Evolutionary conservation across 192 early-diverging fungal species (phyloP).

Genomic region (Chytriomyces hyalinus): DNA sequence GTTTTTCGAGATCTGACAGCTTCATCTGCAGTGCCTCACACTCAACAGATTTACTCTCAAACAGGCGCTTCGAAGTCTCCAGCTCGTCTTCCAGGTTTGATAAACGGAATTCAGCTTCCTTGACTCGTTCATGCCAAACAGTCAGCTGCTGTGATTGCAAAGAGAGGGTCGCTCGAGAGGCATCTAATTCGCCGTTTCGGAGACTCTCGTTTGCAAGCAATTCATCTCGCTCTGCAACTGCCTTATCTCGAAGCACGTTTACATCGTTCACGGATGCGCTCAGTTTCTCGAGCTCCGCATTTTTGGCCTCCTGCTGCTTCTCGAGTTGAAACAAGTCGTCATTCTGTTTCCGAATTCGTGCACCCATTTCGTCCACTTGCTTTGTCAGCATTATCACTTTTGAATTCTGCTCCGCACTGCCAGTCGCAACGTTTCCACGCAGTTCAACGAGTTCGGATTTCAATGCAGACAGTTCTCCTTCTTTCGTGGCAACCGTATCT

Average conservation of each 20-base stretch:
- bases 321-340: constrained; percentile 37
- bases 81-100: constrained; percentile 58
- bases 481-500: constrained; percentile 42
- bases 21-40: constrained; percentile 52
- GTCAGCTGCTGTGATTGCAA: constrained; percentile 39
- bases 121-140: constrained; percentile 32
- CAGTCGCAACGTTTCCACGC: constrained; percentile 18
- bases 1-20: constrained; percentile 57
- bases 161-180: constrained; percentile 19
- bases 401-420: constrained; percentile 45
- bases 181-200: constrained; percentile 22
- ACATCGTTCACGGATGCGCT: constrained; percentile 31
- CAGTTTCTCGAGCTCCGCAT: constrained; percentile 15
- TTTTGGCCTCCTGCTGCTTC: constrained; percentile 28
- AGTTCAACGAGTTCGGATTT: constrained; percentile 38
- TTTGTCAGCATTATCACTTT: constrained; percentile 47
- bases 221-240: constrained; percentile 16
- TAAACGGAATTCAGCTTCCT: constrained; percentile 47
- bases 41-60: constrained; percentile 58
- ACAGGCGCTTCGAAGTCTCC: constrained; percentile 55
- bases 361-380: constrained; percentile 55
- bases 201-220: constrained; percentile 27
- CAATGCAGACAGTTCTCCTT: constrained; percentile 38
- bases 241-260: constrained; percentile 22
- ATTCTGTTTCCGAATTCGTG: constrained; percentile 41